Evolutionary conservation across 1,284 basidiomycete genomes (phyloP), one percentile per base, ranked within the genome.

Genomic region (Puccinia hordei): DNA sequence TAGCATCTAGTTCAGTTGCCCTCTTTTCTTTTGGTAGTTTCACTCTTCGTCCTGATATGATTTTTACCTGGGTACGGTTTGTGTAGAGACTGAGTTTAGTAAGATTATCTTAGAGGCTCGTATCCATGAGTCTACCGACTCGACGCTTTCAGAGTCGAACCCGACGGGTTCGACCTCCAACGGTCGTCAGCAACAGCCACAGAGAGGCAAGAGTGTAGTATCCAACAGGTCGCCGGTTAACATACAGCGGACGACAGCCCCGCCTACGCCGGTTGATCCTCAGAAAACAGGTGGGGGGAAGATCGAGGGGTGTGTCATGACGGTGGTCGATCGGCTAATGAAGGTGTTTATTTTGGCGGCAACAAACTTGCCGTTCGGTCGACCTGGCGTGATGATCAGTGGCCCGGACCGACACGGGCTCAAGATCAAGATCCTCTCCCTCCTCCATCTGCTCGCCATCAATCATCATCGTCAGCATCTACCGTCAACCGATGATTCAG

Each of bases 71-170:
- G 53, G 17, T 19, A n/a, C 22, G 59, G 30, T 63, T 27, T 33
- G 8, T 51, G 41, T 49, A 71, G 68, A 30, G 27, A 17, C 24
- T 6, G 68, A 44, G 46, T 71, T 71, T 51, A 71, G 68, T 30
- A 24, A 71, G n/a, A 51, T 71, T 71, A 51, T 71, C 27, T 71
- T 71, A 44, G 46, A 41, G 8, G 46, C 41, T 49, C 44, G 27
- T n/a, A 38, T 66, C 19, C 35, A 41, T 44, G 63, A 41, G 4
- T 41, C 19, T n/a, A 66, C 10, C 30, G 30, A 19, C 35, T 8
- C 63, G 0, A n/a, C 19, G 27, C 33, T 10, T 19, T 46, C 44
- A 6, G 22, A 49, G 38, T 6, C 46, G n/a, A 66, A 41, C 63
- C 63, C 63, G 35, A 22, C 57, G n/a, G 10, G 9, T 9, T 59